phyloP scores from a whole-genome alignment of 1,139 yeast species.

The Suhomyces maxii region DNA sequence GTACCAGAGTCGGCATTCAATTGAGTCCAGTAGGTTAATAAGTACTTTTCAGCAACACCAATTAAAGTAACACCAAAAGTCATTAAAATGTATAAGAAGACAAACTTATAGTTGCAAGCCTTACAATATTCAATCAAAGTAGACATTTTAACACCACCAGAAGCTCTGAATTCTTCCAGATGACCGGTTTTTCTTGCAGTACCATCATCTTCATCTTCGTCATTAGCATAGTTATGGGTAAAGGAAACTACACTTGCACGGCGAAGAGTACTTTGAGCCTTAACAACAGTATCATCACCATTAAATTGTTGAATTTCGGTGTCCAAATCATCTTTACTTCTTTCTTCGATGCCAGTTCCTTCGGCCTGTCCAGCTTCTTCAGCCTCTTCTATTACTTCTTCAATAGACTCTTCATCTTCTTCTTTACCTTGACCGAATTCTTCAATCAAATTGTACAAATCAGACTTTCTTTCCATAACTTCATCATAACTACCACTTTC shows the following conservation, averaged over 20 bases:
- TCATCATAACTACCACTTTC: slow-evolving; percentile 33
- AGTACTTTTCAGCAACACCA: slow-evolving; percentile 23
- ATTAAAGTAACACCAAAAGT: slow-evolving; percentile 17
- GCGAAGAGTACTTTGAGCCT: slow-evolving; percentile 10
- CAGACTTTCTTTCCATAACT: slow-evolving; percentile 14
- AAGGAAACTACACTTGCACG: slow-evolving; percentile 24
- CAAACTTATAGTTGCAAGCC: slow-evolving; percentile 27
- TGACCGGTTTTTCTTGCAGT: slow-evolving; percentile 19
- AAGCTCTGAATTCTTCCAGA: slow-evolving; percentile 24
- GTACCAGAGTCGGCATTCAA: slow-evolving; percentile 21
- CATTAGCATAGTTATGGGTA: slow-evolving; percentile 22
- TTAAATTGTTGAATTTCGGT: slow-evolving; percentile 14
- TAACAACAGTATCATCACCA: slow-evolving; percentile 10
- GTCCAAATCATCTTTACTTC: slow-evolving; percentile 1
- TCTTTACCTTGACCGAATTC: slow-evolving; percentile 68
- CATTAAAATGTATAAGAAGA: slow-evolving; percentile 22
- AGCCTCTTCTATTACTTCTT: neutral
- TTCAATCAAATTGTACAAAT: slow-evolving; percentile 48
- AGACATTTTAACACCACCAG: slow-evolving; percentile 26
- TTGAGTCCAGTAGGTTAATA: slow-evolving; percentile 30
- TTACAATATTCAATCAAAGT: slow-evolving; percentile 26
- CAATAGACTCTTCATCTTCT: slow-evolving; percentile 9
- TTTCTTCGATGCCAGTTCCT: neutral
- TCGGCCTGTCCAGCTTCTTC: neutral
- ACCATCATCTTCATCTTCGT: slow-evolving; percentile 21